phyloP scores from a whole-genome alignment of 2,329 filamentous ascomycete genomes.

The Huntiella savannae region DNA sequence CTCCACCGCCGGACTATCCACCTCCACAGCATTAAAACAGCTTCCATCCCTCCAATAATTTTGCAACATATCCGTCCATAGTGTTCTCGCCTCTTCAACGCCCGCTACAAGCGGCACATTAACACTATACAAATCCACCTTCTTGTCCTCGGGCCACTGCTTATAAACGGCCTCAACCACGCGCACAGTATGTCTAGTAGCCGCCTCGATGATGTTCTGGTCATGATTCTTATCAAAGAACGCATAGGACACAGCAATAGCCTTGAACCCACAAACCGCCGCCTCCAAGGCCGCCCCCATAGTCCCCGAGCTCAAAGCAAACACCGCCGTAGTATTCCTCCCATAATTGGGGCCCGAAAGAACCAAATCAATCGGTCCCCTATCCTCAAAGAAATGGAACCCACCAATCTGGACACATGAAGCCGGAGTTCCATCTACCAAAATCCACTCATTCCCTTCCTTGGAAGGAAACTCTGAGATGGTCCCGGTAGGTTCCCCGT shows the following conservation, averaged over 20 bases:
- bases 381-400: conserved; percentile 57
- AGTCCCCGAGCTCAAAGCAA: conserved; percentile 59
- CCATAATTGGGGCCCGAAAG: conserved; percentile 71
- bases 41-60: conserved; percentile 76
- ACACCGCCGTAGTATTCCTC: conserved; percentile 62
- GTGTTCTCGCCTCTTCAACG: conserved; percentile 49
- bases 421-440: conserved; percentile 65
- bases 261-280: conserved; percentile 46
- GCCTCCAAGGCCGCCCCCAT: conserved; percentile 61
- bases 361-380: conserved; percentile 55
- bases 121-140: conserved; percentile 70
- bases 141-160: conserved; percentile 49
- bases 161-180: conserved; percentile 61
- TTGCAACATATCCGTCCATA: conserved; percentile 77
- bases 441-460: conserved; percentile 55
- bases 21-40: conserved; percentile 67
- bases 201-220: conserved; percentile 57
- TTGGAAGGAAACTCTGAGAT: conserved; percentile 36
- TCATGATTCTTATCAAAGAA: conserved; percentile 79
- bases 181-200: conserved; percentile 52
- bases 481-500: conserved; percentile 38
- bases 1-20: conserved; percentile 42
- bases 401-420: conserved; percentile 68
- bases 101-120: conserved; percentile 74
- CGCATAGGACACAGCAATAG: conserved; percentile 76